Percentiles rank a stretch among this genome's conserved stretches.
These are phyloP conservation scores for Epichloe bromicola DNA, from an alignment of 2,329 filamentous ascomycete species.

Conservation along the genomic window DNA sequence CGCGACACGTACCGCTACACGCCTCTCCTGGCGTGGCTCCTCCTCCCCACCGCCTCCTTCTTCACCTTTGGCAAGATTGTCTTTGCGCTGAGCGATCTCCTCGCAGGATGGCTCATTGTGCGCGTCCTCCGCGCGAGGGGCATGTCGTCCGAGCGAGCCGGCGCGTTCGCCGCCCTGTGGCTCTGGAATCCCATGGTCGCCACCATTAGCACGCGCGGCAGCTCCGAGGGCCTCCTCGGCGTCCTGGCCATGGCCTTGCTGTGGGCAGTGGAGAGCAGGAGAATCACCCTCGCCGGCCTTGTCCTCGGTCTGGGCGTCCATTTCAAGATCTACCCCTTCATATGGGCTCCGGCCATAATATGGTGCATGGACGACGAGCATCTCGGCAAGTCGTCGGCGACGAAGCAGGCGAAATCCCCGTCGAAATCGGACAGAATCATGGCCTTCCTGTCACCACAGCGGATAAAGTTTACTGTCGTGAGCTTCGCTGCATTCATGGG, in stretches of 20 bases:
- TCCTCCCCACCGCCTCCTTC: conserved; percentile 67
- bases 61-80: conserved; percentile 81
- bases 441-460: conserved; percentile 37
- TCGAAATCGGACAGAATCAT: conserved; percentile 14
- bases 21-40: conserved; percentile 80
- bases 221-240: conserved; percentile 80
- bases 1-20: conserved; percentile 96
- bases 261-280: conserved; percentile 61
- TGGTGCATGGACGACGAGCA: conserved; percentile 62
- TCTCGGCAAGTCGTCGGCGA: conserved; percentile 15
- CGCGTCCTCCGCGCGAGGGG: conserved; percentile 24
- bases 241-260: conserved; percentile 72
- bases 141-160: conserved; percentile 41
- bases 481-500: conserved; percentile 61
- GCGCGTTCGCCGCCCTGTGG: conserved; percentile 79
- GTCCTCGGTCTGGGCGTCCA: conserved; percentile 78
- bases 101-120: conserved; percentile 68
- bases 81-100: conserved; percentile 71
- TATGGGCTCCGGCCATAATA: conserved; percentile 72
- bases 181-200: conserved; percentile 96
- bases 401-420: background rate
- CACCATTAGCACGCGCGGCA: conserved; percentile 87
- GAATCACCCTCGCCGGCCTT: conserved; percentile 53
- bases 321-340: conserved; percentile 98
- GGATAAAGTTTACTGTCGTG: conserved; percentile 44